A percentile compares a stretch with the other conserved stretches of the same genome.
phyloP scores from a whole-genome alignment of 2,329 filamentous ascomycete species.

The Penicillium sp. region DNA sequence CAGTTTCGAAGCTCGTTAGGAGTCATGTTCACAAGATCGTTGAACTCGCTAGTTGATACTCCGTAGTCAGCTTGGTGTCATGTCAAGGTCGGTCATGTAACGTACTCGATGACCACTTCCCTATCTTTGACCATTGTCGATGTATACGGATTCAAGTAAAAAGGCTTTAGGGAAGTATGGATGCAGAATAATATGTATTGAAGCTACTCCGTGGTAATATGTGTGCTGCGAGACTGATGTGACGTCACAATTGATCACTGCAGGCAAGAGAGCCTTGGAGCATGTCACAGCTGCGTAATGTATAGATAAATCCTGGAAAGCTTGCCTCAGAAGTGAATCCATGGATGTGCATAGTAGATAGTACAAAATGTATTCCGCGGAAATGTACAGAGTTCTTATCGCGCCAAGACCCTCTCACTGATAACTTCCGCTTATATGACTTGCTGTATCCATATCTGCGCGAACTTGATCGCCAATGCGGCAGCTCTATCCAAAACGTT shows the following conservation, averaged over 20 bases:
- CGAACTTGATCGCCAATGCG: neutral
- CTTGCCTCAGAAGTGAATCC: too few relatives aligned
- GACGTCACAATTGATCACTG: too few relatives aligned
- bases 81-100: neutral
- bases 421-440: slow-evolving; percentile 11
- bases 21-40: slow-evolving; percentile 66
- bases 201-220: too few relatives aligned
- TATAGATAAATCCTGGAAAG: too few relatives aligned
- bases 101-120: slow-evolving; percentile 52
- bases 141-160: slow-evolving; percentile 18
- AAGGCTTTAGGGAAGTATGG: too few relatives aligned
- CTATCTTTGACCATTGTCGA: slow-evolving; percentile 54
- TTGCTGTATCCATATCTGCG: slow-evolving; percentile 1
- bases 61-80: slow-evolving; percentile 28
- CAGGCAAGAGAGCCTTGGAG: too few relatives aligned
- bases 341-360: too few relatives aligned
- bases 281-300: too few relatives aligned
- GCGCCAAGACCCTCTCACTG: slow-evolving; percentile 1
- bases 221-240: too few relatives aligned
- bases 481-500: neutral
- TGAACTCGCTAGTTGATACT: slow-evolving; percentile 58
- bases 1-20: slow-evolving; percentile 61
- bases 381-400: neutral
- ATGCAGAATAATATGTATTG: too few relatives aligned
- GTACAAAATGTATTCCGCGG: too few relatives aligned